Evolutionary conservation across 169 alveolate species (phyloP).

Genomic region (Plasmodium knowlesi): DNA sequence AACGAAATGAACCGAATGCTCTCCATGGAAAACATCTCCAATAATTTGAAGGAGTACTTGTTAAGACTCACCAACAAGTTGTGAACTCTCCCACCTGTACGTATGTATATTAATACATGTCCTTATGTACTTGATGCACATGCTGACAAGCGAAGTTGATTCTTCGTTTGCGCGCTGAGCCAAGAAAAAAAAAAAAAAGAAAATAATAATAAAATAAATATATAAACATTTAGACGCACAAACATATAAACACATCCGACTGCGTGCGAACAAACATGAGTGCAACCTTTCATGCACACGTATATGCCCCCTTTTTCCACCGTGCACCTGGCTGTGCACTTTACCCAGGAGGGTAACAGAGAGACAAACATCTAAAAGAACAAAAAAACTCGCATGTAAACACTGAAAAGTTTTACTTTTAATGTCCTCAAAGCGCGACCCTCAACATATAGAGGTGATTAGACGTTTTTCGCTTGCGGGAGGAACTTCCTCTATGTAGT

Average conservation of each 20-base stretch:
- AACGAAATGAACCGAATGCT: slow-evolving; percentile 78
- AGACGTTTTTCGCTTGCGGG: background rate
- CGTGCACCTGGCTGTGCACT: background rate
- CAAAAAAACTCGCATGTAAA: background rate
- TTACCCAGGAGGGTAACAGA: background rate
- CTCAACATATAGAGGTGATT: background rate
- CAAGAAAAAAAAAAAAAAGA: background rate
- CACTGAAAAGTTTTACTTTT: background rate
- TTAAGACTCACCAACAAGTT: slow-evolving; percentile 73
- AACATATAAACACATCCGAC: background rate
- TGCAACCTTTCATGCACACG: background rate
- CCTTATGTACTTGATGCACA: background rate
- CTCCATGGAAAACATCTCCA: slow-evolving; percentile 78
- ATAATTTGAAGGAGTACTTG: slow-evolving; percentile 80
- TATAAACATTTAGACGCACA: background rate
- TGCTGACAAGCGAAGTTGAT: background rate
- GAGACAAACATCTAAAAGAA: background rate
- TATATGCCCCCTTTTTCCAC: background rate
- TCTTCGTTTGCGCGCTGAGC: background rate
- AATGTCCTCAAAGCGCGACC: background rate
- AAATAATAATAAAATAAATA: too few relatives aligned
- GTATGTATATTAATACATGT: background rate
- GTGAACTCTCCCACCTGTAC: background rate
- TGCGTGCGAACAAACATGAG: background rate
- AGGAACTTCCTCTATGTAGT: background rate